These are phyloP conservation scores for Cytospora leucostoma DNA, from an alignment of 2,329 filamentous ascomycete species.

Conservation along the genomic window DNA sequence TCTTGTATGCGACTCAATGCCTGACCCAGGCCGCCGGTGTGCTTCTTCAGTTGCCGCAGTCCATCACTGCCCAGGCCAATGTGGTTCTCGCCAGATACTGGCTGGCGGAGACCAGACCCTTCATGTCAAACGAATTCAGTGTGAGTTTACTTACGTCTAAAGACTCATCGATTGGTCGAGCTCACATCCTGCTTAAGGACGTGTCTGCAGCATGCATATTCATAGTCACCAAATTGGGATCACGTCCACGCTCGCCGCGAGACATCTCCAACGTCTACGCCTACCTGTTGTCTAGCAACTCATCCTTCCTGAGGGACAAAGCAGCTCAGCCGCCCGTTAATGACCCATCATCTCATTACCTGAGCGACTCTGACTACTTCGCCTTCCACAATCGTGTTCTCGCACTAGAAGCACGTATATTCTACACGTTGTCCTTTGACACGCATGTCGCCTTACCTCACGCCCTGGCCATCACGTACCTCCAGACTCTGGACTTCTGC, in stretches of 20 bases:
- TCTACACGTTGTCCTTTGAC: constrained; percentile 77
- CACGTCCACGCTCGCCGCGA: constrained; percentile 72
- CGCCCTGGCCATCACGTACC: constrained; percentile 83
- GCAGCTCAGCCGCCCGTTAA: constrained; percentile 36
- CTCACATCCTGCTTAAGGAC: constrained; percentile 55
- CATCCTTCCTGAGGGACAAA: constrained; percentile 51
- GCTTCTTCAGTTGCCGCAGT: constrained; percentile 80
- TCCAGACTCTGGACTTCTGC: constrained; percentile 78
- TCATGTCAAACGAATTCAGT: constrained; percentile 60
- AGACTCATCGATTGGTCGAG: too few relatives aligned
- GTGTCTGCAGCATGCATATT: constrained; percentile 81
- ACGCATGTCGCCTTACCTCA: constrained; percentile 85
- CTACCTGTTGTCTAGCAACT: constrained; percentile 69
- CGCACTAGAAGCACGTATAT: constrained; percentile 73
- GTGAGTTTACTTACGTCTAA: constrained; percentile 36
- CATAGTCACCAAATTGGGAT: constrained; percentile 79
- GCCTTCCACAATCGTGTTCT: constrained; percentile 65
- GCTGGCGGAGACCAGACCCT: constrained; percentile 53
- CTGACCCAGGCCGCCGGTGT: constrained; percentile 79
- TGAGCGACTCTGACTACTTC: constrained; percentile 73
- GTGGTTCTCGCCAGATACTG: constrained; percentile 82
- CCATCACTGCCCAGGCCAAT: constrained; percentile 81
- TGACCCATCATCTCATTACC: constrained; percentile 62
- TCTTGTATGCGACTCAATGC: constrained; percentile 71
- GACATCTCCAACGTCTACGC: constrained; percentile 83